Evolutionary conservation across 2,329 filamentous ascomycete species (phyloP), one percentile per base, ranked within the genome.

Genomic region (Xylogone sp.): DNA sequence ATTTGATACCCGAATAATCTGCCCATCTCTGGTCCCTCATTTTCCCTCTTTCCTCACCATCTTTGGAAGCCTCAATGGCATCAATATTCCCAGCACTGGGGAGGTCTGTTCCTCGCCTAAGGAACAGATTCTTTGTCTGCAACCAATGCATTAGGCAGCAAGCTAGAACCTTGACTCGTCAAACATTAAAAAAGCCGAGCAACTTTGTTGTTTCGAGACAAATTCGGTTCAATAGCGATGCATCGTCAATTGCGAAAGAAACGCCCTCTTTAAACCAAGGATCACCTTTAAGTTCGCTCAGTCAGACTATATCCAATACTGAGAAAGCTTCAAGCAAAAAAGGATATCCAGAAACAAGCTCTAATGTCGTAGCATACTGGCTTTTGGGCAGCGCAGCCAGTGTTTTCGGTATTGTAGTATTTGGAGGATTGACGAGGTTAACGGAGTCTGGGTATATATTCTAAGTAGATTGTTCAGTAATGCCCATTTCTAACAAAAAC

Each of bases 341-440:
- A 46, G 24, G 42, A 1, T 65, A 64, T 45, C 66, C 66, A 0
- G 56, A 88, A 61, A 81, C 81, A 9, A 90, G 81, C 58, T 82
- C 85, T 53, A 94, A 88, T 70, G 74, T 76, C 9, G 92, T 96
- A 43, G 94, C 86, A 53, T 93, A 93, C 74, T 99, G 92, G 92
- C 81, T 99, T 44, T 74, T 99, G 51, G 93, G 84, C 45, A 97
- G 92, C 61, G 92, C 94, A 1, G 88, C 83, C 43, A 95, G 90
- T 68, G 94, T 97, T 48, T 99, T 97, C 71, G 94, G 94, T 54
- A 96, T 99, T 63, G 92, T 99, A 48, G 83, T 99, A 43, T 96
- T 95, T 69, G 94, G 94, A 52, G 94, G 94, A 5, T 77, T 99
- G 61, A 99, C 94, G 24, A 80, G 94, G 53, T 77, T 99, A 60